Evolutionary conservation across 345 rosid genomes (phyloP).

Genomic region (Citrus inodora): DNA sequence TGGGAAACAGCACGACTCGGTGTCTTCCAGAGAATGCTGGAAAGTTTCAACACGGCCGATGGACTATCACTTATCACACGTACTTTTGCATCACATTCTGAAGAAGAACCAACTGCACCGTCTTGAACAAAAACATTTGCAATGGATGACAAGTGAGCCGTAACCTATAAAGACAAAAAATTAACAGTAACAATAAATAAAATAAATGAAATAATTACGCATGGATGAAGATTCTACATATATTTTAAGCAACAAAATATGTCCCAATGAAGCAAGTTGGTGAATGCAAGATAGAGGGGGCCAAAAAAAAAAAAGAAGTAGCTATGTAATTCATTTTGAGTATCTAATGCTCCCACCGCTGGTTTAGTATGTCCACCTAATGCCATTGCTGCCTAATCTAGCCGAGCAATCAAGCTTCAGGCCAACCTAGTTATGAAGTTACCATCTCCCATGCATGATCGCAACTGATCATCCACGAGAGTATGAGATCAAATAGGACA

Average conservation of each 20-base stretch:
- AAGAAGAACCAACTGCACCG: conserved; percentile 30
- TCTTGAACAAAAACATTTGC: conserved; percentile 32
- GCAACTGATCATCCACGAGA: neutral
- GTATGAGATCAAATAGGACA: neutral
- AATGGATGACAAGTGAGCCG: conserved; percentile 29
- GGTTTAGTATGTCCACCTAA: neutral
- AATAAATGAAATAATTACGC: neutral
- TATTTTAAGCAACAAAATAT: neutral
- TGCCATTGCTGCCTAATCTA: neutral
- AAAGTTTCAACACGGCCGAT: conserved; percentile 26
- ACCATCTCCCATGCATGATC: neutral
- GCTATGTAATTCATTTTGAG: neutral
- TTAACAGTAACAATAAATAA: neutral
- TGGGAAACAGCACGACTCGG: conserved; percentile 36
- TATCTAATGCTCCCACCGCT: neutral
- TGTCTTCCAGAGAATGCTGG: conserved; percentile 25
- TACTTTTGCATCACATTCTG: conserved; percentile 31
- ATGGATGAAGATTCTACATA: neutral
- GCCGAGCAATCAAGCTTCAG: neutral
- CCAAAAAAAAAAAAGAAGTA: too few species aligned
- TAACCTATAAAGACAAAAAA: conserved; percentile 19
- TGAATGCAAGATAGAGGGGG: neutral
- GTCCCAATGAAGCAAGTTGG: neutral
- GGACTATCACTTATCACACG: conserved; percentile 38
- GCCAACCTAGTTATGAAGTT: neutral